A percentile compares a stretch with the other conserved stretches of the same genome.
phyloP scores from a whole-genome alignment of 2,329 filamentous ascomycete species.

The Neophaeococcomyces mojaviensis region DNA sequence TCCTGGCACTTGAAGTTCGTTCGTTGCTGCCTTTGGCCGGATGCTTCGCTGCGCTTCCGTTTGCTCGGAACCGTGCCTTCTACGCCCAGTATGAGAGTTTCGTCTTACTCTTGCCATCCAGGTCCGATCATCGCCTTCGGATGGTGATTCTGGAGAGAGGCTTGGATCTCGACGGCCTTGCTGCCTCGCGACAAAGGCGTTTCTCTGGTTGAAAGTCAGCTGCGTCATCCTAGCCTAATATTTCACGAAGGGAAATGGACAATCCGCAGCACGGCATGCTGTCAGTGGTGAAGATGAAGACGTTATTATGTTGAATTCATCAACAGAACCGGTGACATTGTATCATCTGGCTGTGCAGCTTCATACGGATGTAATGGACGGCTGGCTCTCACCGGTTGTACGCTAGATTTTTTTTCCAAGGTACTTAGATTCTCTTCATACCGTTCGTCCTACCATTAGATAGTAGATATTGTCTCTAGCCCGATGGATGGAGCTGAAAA shows the following conservation, averaged over 20 bases:
- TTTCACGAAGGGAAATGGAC: background rate
- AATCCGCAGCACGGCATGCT: slow-evolving; percentile 1
- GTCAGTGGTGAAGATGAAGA: background rate
- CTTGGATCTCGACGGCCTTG: background rate
- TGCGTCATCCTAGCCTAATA: slow-evolving; percentile 3
- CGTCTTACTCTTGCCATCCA: slow-evolving; percentile 10
- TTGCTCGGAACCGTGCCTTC: slow-evolving; percentile 8
- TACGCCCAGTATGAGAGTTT: slow-evolving; percentile 5
- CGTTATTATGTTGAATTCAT: background rate
- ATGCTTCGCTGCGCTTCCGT: slow-evolving; percentile 7
- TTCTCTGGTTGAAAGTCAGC: slow-evolving; percentile 6
- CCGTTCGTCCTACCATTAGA: background rate
- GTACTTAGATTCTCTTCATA: background rate
- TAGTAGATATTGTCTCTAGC: too few relatives aligned
- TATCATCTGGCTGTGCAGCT: too few relatives aligned
- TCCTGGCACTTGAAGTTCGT: background rate
- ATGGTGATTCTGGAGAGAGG: slow-evolving; percentile 1
- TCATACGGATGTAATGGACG: background rate
- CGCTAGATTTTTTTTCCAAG: background rate
- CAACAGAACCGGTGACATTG: too few relatives aligned
- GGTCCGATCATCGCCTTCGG: slow-evolving; percentile 7
- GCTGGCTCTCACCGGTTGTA: background rate
- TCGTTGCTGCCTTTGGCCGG: slow-evolving; percentile 5
- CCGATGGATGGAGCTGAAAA: too few relatives aligned
- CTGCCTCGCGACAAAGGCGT: slow-evolving; percentile 1